Evolutionary conservation across 768 basidiomycete genomes (phyloP).

Genomic region (Cystobasidium ongulense): DNA sequence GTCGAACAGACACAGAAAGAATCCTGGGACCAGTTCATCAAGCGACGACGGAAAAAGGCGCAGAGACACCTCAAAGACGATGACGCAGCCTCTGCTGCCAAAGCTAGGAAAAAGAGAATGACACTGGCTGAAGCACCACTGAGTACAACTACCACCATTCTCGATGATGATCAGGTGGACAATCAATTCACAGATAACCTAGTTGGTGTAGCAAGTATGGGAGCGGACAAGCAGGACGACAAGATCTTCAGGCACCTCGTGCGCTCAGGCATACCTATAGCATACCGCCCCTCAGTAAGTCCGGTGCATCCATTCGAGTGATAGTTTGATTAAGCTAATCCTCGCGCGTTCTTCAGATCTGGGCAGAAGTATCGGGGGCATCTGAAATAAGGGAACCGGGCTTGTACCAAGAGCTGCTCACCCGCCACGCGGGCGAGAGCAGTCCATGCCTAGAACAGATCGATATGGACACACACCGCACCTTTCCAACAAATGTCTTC

Average conservation of each 20-base stretch:
- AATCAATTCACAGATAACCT: conserved; percentile 71
- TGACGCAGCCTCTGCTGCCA: conserved; percentile 39
- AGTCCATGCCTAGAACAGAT: conserved; percentile 59
- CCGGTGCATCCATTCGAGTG: neutral
- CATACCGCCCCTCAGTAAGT: conserved; percentile 66
- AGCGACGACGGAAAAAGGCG: conserved; percentile 51
- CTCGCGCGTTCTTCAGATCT: conserved; percentile 44
- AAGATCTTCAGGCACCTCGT: conserved; percentile 71
- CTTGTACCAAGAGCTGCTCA: conserved; percentile 73
- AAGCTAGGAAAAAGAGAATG: conserved; percentile 36
- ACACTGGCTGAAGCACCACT: conserved; percentile 51
- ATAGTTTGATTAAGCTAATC: neutral
- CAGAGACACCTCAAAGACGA: conserved; percentile 48
- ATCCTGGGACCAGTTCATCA: conserved; percentile 82
- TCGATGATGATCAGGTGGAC: conserved; percentile 52
- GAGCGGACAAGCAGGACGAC: conserved; percentile 59
- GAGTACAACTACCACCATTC: conserved; percentile 49
- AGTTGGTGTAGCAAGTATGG: conserved; percentile 84
- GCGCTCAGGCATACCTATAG: conserved; percentile 76
- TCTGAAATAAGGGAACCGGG: conserved; percentile 88
- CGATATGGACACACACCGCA: conserved; percentile 67
- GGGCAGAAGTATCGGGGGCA: conserved; percentile 88
- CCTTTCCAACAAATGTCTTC: conserved; percentile 54
- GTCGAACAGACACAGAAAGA: conserved; percentile 56
- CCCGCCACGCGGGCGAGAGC: conserved; percentile 44